Conservation (phyloP, 805 yeast species). For the Zygosaccharomyces bisporus region DNA sequence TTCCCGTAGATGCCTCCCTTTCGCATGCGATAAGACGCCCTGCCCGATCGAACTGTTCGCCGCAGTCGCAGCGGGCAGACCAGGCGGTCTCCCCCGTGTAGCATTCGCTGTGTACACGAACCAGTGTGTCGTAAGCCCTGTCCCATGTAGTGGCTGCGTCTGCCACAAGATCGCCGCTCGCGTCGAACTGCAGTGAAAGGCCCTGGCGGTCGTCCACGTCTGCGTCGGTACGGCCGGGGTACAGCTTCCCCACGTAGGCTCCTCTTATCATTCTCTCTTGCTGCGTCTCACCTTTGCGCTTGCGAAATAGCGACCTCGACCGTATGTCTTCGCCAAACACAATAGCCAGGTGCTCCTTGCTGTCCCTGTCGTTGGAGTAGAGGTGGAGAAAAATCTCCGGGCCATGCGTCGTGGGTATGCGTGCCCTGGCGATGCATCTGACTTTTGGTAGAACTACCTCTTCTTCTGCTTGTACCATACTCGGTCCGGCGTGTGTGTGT, state of each 20-base stretch:
- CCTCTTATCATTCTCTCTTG: slow-evolving; percentile 97
- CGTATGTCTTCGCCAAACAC: slow-evolving; percentile 93
- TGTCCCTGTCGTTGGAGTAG: slow-evolving; percentile 79
- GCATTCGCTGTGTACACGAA: slow-evolving; percentile 93
- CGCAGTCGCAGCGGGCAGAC: slow-evolving; percentile 99
- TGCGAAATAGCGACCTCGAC: slow-evolving; percentile 64
- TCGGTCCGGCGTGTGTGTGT: too few species aligned
- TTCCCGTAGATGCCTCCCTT: slow-evolving; percentile 26
- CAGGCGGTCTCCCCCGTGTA: slow-evolving; percentile 99
- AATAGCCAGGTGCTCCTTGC: slow-evolving; percentile 93
- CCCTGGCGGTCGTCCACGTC: slow-evolving; percentile 52
- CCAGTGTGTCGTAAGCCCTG: slow-evolving; percentile 47
- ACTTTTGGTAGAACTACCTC: slow-evolving; percentile 58
- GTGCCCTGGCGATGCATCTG: slow-evolving; percentile 85
- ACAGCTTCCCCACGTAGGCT: slow-evolving; percentile 85
- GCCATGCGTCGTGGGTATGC: slow-evolving; percentile 94
- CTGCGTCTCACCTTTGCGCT: slow-evolving; percentile 70
- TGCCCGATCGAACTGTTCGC: slow-evolving; percentile 98
- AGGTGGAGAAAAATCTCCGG: slow-evolving; percentile 91
- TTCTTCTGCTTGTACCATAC: slow-evolving; percentile 4
- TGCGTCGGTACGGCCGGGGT: slow-evolving; percentile 78
- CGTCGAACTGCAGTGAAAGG: slow-evolving; percentile 41
- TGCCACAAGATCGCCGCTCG: slow-evolving; percentile 25
- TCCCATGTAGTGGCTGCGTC: slow-evolving; percentile 28
- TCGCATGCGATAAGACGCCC: slow-evolving; percentile 70